Conservation (phyloP, 768 basidiomycete species). For the Naganishia randhawae region DNA sequence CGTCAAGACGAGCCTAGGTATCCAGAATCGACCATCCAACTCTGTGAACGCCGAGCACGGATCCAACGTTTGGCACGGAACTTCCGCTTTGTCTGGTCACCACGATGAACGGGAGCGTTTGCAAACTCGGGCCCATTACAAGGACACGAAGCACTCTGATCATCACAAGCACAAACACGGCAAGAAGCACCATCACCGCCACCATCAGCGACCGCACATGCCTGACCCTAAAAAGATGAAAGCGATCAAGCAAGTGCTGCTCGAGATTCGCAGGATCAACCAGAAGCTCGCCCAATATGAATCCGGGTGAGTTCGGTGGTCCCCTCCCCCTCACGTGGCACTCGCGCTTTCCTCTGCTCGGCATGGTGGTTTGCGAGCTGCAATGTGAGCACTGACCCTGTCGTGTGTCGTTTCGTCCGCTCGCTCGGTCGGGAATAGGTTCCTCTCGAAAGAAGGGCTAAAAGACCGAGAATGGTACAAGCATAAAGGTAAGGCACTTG, state of each 20-base stretch:
- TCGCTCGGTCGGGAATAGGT: conserved; percentile 23
- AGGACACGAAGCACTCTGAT: not conserved
- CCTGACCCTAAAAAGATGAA: conserved; percentile 34
- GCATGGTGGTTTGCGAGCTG: too few relatives aligned
- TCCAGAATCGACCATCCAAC: not conserved
- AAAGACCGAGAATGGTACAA: conserved; percentile 51
- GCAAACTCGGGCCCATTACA: not conserved
- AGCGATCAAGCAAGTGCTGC: conserved; percentile 44
- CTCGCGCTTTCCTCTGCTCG: too few relatives aligned
- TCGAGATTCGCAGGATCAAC: conserved; percentile 47
- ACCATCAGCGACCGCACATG: not conserved
- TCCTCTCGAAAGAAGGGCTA: conserved; percentile 47
- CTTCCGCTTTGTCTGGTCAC: not conserved
- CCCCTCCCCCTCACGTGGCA: too few relatives aligned
- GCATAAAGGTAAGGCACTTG: conserved; percentile 45
- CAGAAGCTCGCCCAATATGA: conserved; percentile 46
- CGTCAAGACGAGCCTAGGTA: not conserved
- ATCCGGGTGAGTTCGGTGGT: conserved; percentile 40
- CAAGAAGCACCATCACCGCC: not conserved
- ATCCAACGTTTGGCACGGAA: too few relatives aligned
- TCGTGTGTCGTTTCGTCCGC: too few relatives aligned
- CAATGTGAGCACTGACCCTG: too few relatives aligned
- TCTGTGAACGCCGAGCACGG: too few relatives aligned
- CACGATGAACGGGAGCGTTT: not conserved
- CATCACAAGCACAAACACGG: conserved; percentile 6